Evolutionary conservation across 495 filamentous ascomycete genomes (phyloP).

Genomic region (Xylaria grammica): DNA sequence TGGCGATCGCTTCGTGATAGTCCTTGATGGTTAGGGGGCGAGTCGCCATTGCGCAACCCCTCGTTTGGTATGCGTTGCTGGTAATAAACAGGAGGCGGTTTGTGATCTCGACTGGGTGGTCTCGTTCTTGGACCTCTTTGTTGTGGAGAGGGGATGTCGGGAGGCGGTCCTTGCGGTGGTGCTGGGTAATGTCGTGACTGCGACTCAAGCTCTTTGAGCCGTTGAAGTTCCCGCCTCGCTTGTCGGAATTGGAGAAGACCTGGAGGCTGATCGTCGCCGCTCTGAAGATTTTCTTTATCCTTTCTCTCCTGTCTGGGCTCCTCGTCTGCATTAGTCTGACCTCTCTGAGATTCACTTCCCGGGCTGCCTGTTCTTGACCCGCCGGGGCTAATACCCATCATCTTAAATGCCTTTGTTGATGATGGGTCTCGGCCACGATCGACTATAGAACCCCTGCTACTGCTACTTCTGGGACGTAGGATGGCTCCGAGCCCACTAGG

Average conservation of each 20-base stretch:
- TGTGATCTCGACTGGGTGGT: slow-evolving; percentile 52
- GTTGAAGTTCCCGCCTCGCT: slow-evolving; percentile 57
- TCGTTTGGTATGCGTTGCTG: slow-evolving; percentile 47
- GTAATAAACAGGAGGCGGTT: slow-evolving; percentile 48
- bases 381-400: slow-evolving; percentile 67
- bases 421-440: slow-evolving; percentile 47
- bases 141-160: slow-evolving; percentile 30
- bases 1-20: slow-evolving; percentile 51
- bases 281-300: slow-evolving; percentile 29
- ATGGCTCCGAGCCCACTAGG: slow-evolving; percentile 66
- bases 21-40: slow-evolving; percentile 34
- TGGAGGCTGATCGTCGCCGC: slow-evolving; percentile 38
- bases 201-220: slow-evolving; percentile 53
- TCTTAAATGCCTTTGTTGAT: slow-evolving; percentile 71
- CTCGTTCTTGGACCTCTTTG: slow-evolving; percentile 37
- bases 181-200: slow-evolving; percentile 40
- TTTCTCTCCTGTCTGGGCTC: slow-evolving; percentile 26
- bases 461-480: slow-evolving; percentile 70
- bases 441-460: slow-evolving; percentile 64
- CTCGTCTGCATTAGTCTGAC: slow-evolving; percentile 42
- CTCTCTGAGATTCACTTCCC: slow-evolving; percentile 48
- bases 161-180: slow-evolving; percentile 30
- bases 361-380: slow-evolving; percentile 60
- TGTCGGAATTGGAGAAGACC: slow-evolving; percentile 57
- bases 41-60: slow-evolving; percentile 35